phyloP scores from a whole-genome alignment of 495 filamentous ascomycete genomes.

The Penicillium atrosanguineum region DNA sequence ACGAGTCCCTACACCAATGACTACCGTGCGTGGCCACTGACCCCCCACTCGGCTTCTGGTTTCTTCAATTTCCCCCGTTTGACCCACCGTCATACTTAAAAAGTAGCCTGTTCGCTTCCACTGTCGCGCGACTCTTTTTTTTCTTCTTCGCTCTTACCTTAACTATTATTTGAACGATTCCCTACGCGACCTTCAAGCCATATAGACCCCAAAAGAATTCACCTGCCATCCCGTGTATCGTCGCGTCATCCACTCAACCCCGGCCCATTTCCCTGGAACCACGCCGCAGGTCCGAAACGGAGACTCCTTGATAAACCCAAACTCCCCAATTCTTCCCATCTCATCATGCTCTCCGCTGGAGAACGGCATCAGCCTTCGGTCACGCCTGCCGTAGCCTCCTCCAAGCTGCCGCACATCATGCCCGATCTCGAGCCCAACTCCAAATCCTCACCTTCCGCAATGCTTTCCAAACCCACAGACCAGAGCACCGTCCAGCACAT shows the following conservation, averaged over 20 bases:
- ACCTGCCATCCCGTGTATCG: slow-evolving; percentile 12
- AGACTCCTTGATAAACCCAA: not conserved
- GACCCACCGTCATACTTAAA: slow-evolving; percentile 31
- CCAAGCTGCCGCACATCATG: slow-evolving; percentile 21
- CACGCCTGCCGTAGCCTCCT: slow-evolving; percentile 21
- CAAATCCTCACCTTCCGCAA: slow-evolving; percentile 21
- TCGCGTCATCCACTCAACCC: slow-evolving; percentile 14
- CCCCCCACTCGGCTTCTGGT: slow-evolving; percentile 31
- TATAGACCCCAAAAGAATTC: not conserved
- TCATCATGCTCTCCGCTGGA: slow-evolving; percentile 44
- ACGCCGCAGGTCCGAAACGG: not conserved
- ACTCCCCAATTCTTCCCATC: not conserved
- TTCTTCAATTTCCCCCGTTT: slow-evolving; percentile 18
- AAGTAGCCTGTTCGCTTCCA: slow-evolving; percentile 9
- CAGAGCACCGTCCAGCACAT: slow-evolving; percentile 66
- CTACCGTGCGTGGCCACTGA: not conserved
- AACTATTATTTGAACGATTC: not conserved
- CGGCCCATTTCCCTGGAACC: slow-evolving; percentile 14
- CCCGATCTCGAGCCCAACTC: slow-evolving; percentile 18
- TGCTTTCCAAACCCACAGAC: slow-evolving; percentile 15
- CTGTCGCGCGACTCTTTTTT: slow-evolving; percentile 19
- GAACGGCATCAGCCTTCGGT: slow-evolving; percentile 34
- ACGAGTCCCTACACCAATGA: slow-evolving; percentile 11
- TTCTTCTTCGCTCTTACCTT: slow-evolving; percentile 1
- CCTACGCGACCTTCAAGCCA: not conserved